Evolutionary conservation across 768 basidiomycete species (phyloP), one percentile per base, ranked within the genome.

Genomic region (Mycena olivaceomarginata): DNA sequence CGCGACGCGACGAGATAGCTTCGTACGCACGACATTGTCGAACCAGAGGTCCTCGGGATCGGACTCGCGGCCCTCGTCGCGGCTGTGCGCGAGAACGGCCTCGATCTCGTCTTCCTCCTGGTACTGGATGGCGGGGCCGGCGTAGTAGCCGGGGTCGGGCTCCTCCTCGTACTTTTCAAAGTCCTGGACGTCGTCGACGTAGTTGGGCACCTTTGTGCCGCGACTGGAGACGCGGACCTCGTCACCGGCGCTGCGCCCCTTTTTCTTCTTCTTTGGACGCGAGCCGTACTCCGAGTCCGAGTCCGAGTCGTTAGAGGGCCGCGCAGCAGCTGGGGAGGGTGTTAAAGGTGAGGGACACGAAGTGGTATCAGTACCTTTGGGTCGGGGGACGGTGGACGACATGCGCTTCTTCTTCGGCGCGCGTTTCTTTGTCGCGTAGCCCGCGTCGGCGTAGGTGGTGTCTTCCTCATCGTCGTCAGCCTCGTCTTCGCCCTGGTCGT

Each of bases 91-190:
- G 53, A 98, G 91, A 53, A 99, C 97, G 51, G 92, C 92, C 86
- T 99, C 98, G 62, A 99, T 98, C 84, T 97, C 97, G 78, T 98
- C 95, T 79, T 92, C 90, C 74, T 96, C 94, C 82, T 93, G 91
- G 78, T 89, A 89, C 71, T 90, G 89, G 8, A 84, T 82, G 62
- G 87, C 87, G 67, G 90, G 90, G 77, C 92, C 93, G 57, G 87
- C 88, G 76, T 90, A 92, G 82, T 92, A 93, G 15, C 86, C 89
- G 60, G 90, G 87, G 37, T 88, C 89, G 41, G 85, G 87, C 39
- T 93, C 93, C 57, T 94, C 92, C 66, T 91, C 91, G 72, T 91
- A 90, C 83, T 92, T 90, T 80, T 95, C 96, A 78, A 95, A 94
- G 82, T 95, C 94, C 69, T 94, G 94, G 75, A 93, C 91, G 83